Conservation (phyloP, 1,284 basidiomycete species). For the Malassezia caprae region DNA sequence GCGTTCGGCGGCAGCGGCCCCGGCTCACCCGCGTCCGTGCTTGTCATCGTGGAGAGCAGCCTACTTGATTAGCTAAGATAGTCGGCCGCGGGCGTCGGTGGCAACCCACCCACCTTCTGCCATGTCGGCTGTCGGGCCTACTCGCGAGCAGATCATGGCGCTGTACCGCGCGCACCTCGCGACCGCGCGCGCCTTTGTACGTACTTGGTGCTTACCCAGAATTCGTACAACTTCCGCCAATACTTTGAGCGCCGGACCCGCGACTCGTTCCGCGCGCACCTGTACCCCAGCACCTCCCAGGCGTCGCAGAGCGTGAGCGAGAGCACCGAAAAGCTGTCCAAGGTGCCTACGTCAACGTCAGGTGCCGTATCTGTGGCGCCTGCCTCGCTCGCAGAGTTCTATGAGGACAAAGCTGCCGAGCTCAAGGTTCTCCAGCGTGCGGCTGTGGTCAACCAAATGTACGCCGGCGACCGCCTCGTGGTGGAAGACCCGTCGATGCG, state of each 20-base stretch:
- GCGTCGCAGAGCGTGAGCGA: constrained; percentile 5
- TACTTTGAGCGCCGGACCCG: constrained; percentile 45
- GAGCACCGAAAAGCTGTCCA: constrained; percentile 7
- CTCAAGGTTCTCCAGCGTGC: constrained; percentile 41
- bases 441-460: constrained; percentile 42
- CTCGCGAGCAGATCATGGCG: constrained; percentile 28
- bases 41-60: neutral
- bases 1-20: constrained; percentile 62
- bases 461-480: constrained; percentile 44
- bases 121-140: constrained; percentile 11
- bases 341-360: constrained; percentile 3
- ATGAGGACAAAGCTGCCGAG: constrained; percentile 33
- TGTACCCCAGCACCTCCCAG: constrained; percentile 19
- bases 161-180: constrained; percentile 42
- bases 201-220: constrained; percentile 24
- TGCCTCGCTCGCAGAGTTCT: constrained; percentile 26
- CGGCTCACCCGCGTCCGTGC: neutral
- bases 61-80: neutral
- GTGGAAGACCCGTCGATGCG: constrained; percentile 22
- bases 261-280: constrained; percentile 40
- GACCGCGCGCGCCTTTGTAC: constrained; percentile 44
- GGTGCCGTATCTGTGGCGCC: neutral
- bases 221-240: constrained; percentile 47
- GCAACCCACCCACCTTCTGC: neutral
- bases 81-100: neutral